These are phyloP conservation scores for Cardamine chenopodiifolia DNA, from an alignment of 345 rosid species.

Conservation along the genomic window DNA sequence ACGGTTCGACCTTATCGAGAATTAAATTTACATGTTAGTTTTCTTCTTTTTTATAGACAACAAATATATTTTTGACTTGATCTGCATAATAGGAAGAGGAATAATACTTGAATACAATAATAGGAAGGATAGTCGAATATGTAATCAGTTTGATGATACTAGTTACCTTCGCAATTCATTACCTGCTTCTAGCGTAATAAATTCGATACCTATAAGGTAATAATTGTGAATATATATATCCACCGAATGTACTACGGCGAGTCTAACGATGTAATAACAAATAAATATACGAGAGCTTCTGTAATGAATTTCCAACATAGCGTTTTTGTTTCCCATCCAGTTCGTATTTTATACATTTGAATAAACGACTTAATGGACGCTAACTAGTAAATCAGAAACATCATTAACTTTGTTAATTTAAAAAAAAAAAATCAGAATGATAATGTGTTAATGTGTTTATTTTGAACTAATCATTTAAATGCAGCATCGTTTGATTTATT, in stretches of 20 bases:
- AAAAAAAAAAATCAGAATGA: background rate
- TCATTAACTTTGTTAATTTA: background rate
- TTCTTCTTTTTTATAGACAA: background rate
- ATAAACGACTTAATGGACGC: background rate
- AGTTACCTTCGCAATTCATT: background rate
- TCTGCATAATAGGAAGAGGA: constrained; percentile 22
- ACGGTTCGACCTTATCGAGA: constrained; percentile 48
- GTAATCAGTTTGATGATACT: constrained; percentile 25
- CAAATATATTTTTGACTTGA: constrained; percentile 28
- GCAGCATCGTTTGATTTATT: background rate
- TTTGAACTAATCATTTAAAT: background rate
- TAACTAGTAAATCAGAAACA: background rate
- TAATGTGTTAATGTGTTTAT: background rate
- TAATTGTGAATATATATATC: constrained; percentile 38
- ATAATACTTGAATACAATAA: constrained; percentile 22
- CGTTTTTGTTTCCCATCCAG: background rate
- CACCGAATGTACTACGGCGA: constrained; percentile 12
- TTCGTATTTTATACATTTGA: background rate
- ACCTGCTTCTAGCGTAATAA: constrained; percentile 27
- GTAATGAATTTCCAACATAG: background rate
- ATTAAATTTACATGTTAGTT: constrained; percentile 34
- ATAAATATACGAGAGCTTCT: background rate
- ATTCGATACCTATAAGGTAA: constrained; percentile 21
- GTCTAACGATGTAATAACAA: constrained; percentile 5
- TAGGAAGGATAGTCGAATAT: constrained; percentile 18